Conservation (phyloP, 2,329 filamentous ascomycete genomes). For the Paramyrothecium sp. region DNA sequence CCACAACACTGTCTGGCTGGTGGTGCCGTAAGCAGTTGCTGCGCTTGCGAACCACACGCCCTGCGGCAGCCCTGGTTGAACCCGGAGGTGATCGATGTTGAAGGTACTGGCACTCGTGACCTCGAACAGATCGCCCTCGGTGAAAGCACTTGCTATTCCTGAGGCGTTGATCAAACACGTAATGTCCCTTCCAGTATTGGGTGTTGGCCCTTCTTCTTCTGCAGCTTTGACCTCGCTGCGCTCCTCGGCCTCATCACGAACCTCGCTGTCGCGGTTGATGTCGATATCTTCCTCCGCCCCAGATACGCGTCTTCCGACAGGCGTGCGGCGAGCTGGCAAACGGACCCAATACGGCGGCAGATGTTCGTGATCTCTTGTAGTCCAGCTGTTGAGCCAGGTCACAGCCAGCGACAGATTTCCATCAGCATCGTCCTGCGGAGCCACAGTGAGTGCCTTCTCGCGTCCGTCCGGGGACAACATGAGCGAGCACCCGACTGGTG, state of each 20-base stretch:
- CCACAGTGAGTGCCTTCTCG: conserved; percentile 50
- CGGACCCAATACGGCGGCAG: conserved; percentile 61
- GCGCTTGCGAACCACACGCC: conserved; percentile 58
- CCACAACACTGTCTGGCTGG: conserved; percentile 56
- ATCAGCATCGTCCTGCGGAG: conserved; percentile 58
- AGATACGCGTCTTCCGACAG: no score
- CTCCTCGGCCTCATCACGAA: conserved; percentile 1
- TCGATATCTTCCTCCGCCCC: not conserved
- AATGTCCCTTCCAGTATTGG: conserved; percentile 28
- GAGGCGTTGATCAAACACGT: conserved; percentile 48
- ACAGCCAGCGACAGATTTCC: conserved; percentile 57
- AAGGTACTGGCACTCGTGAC: conserved; percentile 32
- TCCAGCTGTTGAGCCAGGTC: conserved; percentile 55
- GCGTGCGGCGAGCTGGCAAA: conserved; percentile 31
- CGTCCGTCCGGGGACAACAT: conserved; percentile 51
- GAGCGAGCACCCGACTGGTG: conserved; percentile 55
- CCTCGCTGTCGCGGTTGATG: not conserved
- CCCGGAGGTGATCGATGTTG: conserved; percentile 46
- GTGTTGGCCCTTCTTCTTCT: no score
- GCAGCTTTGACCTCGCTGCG: no score
- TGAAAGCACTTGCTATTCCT: conserved; percentile 45
- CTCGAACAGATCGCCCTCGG: conserved; percentile 29
- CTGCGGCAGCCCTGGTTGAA: conserved; percentile 27
- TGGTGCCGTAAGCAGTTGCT: conserved; percentile 53
- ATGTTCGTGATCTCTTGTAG: conserved; percentile 46